phyloP scores from a whole-genome alignment of 768 basidiomycete genomes.

The Lactarius psammicola region DNA sequence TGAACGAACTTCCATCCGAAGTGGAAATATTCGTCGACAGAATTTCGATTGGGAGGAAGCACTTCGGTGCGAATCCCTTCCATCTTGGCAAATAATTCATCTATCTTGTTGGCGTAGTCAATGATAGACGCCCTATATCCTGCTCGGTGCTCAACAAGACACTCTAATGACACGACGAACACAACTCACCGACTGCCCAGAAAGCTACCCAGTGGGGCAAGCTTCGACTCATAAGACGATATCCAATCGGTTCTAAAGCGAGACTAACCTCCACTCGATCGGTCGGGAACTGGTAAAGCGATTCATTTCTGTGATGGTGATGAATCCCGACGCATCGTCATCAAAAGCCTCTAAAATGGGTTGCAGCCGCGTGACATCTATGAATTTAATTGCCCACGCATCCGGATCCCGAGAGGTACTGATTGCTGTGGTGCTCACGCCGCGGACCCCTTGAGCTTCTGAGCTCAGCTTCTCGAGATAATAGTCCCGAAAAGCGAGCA shows the following conservation, averaged over 20 bases:
- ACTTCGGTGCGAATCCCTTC: conserved; percentile 14
- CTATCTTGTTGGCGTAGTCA: conserved; percentile 23
- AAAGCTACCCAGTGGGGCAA: conserved; percentile 37
- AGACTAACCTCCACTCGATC: conserved; percentile 32
- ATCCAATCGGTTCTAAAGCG: neutral
- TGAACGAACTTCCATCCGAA: conserved; percentile 1
- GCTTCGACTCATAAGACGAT: conserved; percentile 16
- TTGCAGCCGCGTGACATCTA: conserved; percentile 30
- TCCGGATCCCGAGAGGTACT: conserved; percentile 19
- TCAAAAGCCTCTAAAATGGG: conserved; percentile 37
- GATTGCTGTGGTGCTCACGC: neutral
- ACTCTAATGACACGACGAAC: neutral
- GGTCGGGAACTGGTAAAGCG: conserved; percentile 33
- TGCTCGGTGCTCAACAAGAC: neutral
- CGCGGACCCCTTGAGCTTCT: neutral
- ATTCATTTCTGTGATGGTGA: conserved; percentile 37
- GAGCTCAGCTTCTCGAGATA: conserved; percentile 30
- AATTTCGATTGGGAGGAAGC: conserved; percentile 13
- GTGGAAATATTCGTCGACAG: neutral
- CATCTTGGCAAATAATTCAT: conserved; percentile 20
- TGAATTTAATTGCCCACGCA: conserved; percentile 33
- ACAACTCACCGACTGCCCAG: conserved; percentile 32
- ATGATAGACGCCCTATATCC: conserved; percentile 23
- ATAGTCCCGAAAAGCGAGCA: conserved; percentile 36
- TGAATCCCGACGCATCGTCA: conserved; percentile 38